Evolutionary conservation across 495 filamentous ascomycete genomes (phyloP), one percentile per base, ranked within the genome.

Genomic region (Cercophora samala): DNA sequence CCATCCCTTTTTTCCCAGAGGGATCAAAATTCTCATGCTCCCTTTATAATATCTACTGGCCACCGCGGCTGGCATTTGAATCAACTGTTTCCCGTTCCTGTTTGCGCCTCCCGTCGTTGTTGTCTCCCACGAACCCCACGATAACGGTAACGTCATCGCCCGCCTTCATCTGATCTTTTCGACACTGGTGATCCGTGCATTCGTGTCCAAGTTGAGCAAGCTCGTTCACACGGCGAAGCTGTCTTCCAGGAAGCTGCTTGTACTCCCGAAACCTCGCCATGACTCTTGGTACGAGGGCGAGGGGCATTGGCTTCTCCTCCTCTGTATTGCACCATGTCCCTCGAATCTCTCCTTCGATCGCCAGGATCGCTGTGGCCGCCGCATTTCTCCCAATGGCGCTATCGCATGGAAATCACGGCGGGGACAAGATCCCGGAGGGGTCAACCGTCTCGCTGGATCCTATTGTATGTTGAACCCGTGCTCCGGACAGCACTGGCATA

Each of bases 361-460:
- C 68, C n/a, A 66, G 63, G 18, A 37, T 70, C 26, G 42, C 62
- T 9, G 8, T 72, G 13, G 72, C 70, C 0, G 76, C 69, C 2
- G 53, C 70, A 53, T 71, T 77, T 52, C 55, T 79, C 59, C 76
- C 80, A 15, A 81, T 78, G 76, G 80, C 75, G 60, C 58, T 74
- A 51, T 89, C 85, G 64, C 92, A 96, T 75, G 92, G 62, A 24
- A 58, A 92, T 63, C 91, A 92, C 81, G 84, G 92, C 76, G 85
- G 83, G 67, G 84, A 86, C 55, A 85, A 87, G 24, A 90, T 99
- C 66, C 86, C 87, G 56, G 90, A 95, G 69, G 94, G 93, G 63
- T 73, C 87, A 65, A 79, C 83, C 26, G 80, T 95, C 69, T 95
- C 92, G n/a, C 73, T 78, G 18, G 93, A 99, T 42, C 94, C 95